phyloP scores from a whole-genome alignment of 768 basidiomycete genomes.

The Tricholoma flavovirens region DNA sequence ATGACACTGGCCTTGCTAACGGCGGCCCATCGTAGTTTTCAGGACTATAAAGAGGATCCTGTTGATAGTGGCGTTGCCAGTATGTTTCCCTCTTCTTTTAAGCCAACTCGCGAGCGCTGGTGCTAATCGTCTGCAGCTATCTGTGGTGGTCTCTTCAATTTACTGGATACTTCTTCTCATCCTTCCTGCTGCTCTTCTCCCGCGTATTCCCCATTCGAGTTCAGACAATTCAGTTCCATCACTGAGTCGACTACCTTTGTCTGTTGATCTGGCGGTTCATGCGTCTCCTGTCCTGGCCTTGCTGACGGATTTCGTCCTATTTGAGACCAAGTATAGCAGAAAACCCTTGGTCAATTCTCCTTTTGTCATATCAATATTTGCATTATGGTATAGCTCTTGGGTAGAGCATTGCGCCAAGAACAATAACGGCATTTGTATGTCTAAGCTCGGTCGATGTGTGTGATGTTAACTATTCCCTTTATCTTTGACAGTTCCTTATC shows the following conservation, averaged over 20 bases:
- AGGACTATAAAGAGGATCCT: slow-evolving; percentile 46
- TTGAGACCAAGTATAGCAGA: slow-evolving; percentile 51
- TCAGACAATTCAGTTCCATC: slow-evolving; percentile 18
- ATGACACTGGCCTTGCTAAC: background rate
- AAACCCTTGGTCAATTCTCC: slow-evolving; percentile 25
- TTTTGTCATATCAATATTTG: slow-evolving; percentile 21
- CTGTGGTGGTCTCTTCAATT: slow-evolving; percentile 39
- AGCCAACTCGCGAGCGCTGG: background rate
- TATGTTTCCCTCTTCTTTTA: slow-evolving; percentile 23
- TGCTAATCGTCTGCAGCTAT: slow-evolving; percentile 25
- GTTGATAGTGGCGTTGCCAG: slow-evolving; percentile 63
- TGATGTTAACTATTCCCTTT: slow-evolving; percentile 2
- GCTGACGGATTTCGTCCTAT: slow-evolving; percentile 60
- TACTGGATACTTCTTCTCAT: slow-evolving; percentile 64
- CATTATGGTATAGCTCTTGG: slow-evolving; percentile 53
- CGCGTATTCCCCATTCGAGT: slow-evolving; percentile 23
- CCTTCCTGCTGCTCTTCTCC: slow-evolving; percentile 55
- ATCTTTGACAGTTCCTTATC: slow-evolving; percentile 62
- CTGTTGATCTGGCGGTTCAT: slow-evolving; percentile 62
- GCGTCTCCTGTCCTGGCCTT: slow-evolving; percentile 53
- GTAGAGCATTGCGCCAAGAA: slow-evolving; percentile 60
- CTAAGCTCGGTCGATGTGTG: background rate
- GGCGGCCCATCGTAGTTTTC: slow-evolving; percentile 27
- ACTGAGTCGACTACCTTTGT: slow-evolving; percentile 38
- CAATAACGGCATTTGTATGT: slow-evolving; percentile 57